Evolutionary conservation across 306 rosid species (phyloP).

Genomic region (Vigna trinervia): DNA sequence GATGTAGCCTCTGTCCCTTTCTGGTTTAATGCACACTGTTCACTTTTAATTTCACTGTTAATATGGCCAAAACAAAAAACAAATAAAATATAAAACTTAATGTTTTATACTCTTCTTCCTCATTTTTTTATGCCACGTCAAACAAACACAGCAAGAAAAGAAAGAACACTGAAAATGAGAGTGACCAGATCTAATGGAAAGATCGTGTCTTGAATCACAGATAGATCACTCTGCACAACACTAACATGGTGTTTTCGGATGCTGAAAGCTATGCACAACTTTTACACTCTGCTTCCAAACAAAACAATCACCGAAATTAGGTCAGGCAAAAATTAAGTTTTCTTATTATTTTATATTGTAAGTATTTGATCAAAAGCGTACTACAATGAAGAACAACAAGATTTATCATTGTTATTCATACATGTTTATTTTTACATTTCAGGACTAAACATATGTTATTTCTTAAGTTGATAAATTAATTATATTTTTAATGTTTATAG

Average conservation of each 20-base stretch:
- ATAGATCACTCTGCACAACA: background rate
- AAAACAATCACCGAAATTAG: too few species aligned
- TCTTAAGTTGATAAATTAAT: too few species aligned
- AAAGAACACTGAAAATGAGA: conserved; percentile 40
- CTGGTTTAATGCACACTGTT: conserved; percentile 19
- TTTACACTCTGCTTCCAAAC: too few species aligned
- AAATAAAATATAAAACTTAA: conserved; percentile 30
- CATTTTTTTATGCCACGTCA: conserved; percentile 36
- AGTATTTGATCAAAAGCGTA: too few species aligned
- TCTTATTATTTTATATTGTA: too few species aligned
- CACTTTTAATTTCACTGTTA: conserved; percentile 24
- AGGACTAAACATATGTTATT: too few species aligned
- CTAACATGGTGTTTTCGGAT: background rate
- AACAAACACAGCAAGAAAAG: background rate
- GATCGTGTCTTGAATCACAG: background rate
- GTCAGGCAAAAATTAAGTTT: too few species aligned
- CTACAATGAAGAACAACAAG: too few species aligned
- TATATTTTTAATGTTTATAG: too few species aligned
- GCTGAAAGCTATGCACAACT: background rate
- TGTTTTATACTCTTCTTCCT: conserved; percentile 20
- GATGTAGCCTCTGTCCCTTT: conserved; percentile 35
- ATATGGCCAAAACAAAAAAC: conserved; percentile 13
- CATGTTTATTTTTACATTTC: too few species aligned
- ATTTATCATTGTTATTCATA: too few species aligned
- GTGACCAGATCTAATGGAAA: background rate